Evolutionary conservation across 2,329 filamentous ascomycete genomes (phyloP).

Genomic region (Didymella exigua): DNA sequence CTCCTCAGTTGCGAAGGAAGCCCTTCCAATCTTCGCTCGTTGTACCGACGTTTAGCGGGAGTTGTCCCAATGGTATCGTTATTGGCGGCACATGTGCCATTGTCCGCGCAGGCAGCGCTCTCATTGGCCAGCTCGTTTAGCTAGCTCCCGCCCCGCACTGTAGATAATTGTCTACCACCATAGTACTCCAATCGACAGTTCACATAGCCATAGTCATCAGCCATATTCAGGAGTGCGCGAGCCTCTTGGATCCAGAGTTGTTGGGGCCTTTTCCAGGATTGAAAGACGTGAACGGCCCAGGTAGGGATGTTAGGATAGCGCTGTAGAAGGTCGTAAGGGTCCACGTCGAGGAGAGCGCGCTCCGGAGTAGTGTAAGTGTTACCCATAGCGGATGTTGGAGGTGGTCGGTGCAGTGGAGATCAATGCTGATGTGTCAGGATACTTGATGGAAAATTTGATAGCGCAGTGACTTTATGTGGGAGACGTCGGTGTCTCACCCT

Average conservation of each 20-base stretch:
- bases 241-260: background rate
- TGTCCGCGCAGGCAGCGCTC: too few relatives aligned
- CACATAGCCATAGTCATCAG: too few relatives aligned
- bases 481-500: background rate
- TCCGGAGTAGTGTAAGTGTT: background rate
- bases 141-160: too few relatives aligned
- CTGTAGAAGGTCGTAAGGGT: background rate
- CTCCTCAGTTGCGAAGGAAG: background rate
- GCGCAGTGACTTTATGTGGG: background rate
- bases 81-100: background rate
- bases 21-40: background rate
- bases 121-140: too few relatives aligned
- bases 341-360: background rate
- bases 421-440: too few relatives aligned
- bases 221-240: slow-evolving; percentile 3
- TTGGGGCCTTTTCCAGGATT: background rate
- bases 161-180: too few relatives aligned
- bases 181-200: too few relatives aligned
- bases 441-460: background rate
- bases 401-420: background rate
- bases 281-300: slow-evolving; percentile 3
- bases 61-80: background rate
- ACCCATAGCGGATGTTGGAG: background rate
- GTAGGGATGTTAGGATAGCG: background rate
- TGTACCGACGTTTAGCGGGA: background rate